Base-by-base conservation (phyloP, 495 filamentous ascomycete genomes). In the Podospora didyma region DNA sequence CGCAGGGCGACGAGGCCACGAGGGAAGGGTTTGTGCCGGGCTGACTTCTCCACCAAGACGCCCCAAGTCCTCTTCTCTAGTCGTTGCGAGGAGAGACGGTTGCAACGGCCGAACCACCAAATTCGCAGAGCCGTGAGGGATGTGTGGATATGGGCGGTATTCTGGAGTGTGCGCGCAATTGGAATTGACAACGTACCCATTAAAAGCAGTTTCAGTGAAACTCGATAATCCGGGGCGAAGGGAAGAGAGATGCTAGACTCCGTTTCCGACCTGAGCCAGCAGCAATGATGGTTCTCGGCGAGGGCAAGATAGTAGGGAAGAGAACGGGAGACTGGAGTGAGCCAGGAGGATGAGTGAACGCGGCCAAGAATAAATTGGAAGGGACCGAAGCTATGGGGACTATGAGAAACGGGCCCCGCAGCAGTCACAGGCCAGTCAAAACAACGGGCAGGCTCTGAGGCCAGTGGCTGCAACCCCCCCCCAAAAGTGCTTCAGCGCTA, bases 201-300 rank as follows among this genome's bases (percentile, higher is more conserved):
- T 58, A 58, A 63, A 59, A 46, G 48, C 55, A 51, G 47, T 53
- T 55, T 56, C 24, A 28, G 47, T 21, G 53, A 53, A 57, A 61
- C 54, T 55, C 56, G 57, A 53, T 57, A 62, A 62, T 47, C 58
- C 49, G 37, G 56, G n/a, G 14, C 39, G 53, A 50, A 46, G 49
- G 51, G 37, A 31, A 37, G 54, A 35, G 28, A 51, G 53, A 31
- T 50, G 28, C 39, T 14, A 16, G 10, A 17, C 39, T 35, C 37
- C 41, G 21, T 53, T 51, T 62, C 61, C 56, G 51, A 39, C 59
- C 61, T 64, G 39, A 57, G 59, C 62, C 56, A 64, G 62, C 62
- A 54, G 63, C 39, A 46, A 58, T 41, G 49, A 51, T 49, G 51
- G 56, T 56, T 55, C 52, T 46, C 16, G 56, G 45, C 28, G 46